Conservation (phyloP, 306 rosid species). For the Begonia loranthoides region DNA sequence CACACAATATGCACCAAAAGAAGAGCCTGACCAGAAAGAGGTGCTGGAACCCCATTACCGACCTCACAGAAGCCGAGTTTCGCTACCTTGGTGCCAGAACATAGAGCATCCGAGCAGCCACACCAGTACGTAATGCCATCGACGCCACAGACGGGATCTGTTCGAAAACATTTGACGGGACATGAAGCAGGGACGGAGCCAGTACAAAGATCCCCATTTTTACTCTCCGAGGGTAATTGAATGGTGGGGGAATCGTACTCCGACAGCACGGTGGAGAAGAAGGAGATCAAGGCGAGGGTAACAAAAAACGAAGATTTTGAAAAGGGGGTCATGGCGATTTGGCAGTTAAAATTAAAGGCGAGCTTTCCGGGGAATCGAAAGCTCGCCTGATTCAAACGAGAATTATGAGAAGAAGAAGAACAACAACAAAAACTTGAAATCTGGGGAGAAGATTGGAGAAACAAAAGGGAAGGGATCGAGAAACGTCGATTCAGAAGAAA, state of each 20-base stretch:
- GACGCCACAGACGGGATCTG: slow-evolving; percentile 84
- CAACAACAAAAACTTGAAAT: no score
- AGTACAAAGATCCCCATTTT: slow-evolving; percentile 22
- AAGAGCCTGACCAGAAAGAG: slow-evolving; percentile 78
- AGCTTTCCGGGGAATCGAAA: slow-evolving; percentile 11
- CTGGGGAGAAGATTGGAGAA: no score
- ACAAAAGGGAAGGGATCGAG: no score
- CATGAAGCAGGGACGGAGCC: slow-evolving; percentile 21
- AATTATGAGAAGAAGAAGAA: background rate
- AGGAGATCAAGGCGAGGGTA: slow-evolving; percentile 10
- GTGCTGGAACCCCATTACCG: slow-evolving; percentile 52
- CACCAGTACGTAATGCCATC: slow-evolving; percentile 93
- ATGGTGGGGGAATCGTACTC: slow-evolving; percentile 12
- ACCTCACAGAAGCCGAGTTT: slow-evolving; percentile 71
- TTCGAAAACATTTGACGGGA: slow-evolving; percentile 65
- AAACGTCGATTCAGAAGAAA: no score
- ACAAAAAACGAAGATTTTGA: slow-evolving; percentile 10
- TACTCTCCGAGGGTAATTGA: slow-evolving; percentile 23
- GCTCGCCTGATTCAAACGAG: slow-evolving; percentile 3
- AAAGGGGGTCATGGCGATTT: slow-evolving; percentile 17
- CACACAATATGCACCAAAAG: slow-evolving; percentile 78
- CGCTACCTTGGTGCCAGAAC: slow-evolving; percentile 52
- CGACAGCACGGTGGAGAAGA: slow-evolving; percentile 19
- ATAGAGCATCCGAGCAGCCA: slow-evolving; percentile 74
- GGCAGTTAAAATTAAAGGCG: slow-evolving; percentile 5